Conservation (phyloP, 2,329 filamentous ascomycete species). For the Coniochaeta pulveracea region DNA sequence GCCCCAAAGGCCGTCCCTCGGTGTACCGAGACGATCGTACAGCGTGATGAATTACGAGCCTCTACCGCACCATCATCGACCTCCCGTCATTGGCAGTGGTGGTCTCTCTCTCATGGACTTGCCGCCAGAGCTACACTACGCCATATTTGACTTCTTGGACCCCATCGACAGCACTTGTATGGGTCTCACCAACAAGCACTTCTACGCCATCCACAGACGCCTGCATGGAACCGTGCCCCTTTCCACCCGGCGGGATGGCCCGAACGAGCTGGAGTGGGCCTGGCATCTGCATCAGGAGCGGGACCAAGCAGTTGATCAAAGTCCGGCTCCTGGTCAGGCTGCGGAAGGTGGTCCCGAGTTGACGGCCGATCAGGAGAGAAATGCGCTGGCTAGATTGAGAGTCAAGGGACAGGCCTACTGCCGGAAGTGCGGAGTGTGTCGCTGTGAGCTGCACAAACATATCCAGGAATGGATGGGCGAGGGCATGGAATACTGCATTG, state of each 20-base stretch:
- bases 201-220: conserved; percentile 46
- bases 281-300: conserved; percentile 37
- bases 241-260: conserved; percentile 43
- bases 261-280: conserved; percentile 53
- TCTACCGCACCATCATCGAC: conserved; percentile 34
- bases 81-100: conserved; percentile 21
- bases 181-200: conserved; percentile 43
- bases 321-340: conserved; percentile 4
- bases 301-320: conserved; percentile 15
- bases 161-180: conserved; percentile 53
- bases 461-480: conserved; percentile 48
- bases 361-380: conserved; percentile 11
- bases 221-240: conserved; percentile 46
- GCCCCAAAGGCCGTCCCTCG: conserved; percentile 22
- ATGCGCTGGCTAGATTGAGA: conserved; percentile 32
- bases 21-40: conserved; percentile 42
- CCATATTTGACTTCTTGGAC: conserved; percentile 51
- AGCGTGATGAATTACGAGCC: conserved; percentile 51
- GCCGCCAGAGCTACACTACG: conserved; percentile 47
- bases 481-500: conserved; percentile 46
- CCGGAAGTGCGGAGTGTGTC: conserved; percentile 47
- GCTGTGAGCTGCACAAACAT: conserved; percentile 54
- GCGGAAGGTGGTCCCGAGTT: conserved; percentile 4
- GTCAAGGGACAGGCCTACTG: conserved; percentile 50
- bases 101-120: conserved; percentile 36